These are phyloP conservation scores for Sorghum bicolor DNA, from an alignment of 176 grass and related monocot genomes.

Conservation along the genomic window DNA sequence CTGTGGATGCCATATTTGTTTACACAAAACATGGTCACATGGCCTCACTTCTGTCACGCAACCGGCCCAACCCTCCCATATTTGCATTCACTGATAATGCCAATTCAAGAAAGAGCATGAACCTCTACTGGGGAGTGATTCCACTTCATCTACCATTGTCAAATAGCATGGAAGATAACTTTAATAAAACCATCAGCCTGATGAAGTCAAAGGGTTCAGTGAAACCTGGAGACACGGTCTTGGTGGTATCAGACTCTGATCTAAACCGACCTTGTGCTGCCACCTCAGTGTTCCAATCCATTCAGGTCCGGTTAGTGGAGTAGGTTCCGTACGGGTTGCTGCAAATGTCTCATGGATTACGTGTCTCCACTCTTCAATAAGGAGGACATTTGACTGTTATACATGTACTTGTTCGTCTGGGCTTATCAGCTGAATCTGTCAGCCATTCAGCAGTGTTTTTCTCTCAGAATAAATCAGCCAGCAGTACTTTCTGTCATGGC, in stretches of 20 bases:
- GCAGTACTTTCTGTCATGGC: no score
- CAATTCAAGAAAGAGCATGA: conserved; percentile 63
- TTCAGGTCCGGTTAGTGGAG: conserved; percentile 54
- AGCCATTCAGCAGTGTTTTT: no score
- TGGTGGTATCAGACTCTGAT: conserved; percentile 57
- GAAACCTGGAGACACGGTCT: conserved; percentile 54
- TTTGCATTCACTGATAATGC: conserved; percentile 61
- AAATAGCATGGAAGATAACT: conserved; percentile 53
- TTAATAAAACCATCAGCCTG: conserved; percentile 40
- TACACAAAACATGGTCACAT: conserved; percentile 75
- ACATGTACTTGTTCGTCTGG: no score
- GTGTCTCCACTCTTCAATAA: not conserved
- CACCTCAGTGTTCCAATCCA: conserved; percentile 45
- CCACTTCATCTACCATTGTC: conserved; percentile 43
- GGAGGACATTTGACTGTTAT: not conserved
- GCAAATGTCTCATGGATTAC: conserved; percentile 9
- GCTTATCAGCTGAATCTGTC: no score
- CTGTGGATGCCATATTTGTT: conserved; percentile 69
- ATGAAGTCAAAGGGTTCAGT: conserved; percentile 49
- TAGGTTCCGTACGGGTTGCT: conserved; percentile 4
- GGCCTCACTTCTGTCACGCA: conserved; percentile 53
- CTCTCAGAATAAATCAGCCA: no score
- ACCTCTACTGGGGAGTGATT: conserved; percentile 64
- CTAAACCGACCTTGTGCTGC: conserved; percentile 39
- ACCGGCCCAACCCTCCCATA: conserved; percentile 58